Base-by-base conservation (phyloP, 1,284 basidiomycete species). In the Leccinum pallidistipes region DNA sequence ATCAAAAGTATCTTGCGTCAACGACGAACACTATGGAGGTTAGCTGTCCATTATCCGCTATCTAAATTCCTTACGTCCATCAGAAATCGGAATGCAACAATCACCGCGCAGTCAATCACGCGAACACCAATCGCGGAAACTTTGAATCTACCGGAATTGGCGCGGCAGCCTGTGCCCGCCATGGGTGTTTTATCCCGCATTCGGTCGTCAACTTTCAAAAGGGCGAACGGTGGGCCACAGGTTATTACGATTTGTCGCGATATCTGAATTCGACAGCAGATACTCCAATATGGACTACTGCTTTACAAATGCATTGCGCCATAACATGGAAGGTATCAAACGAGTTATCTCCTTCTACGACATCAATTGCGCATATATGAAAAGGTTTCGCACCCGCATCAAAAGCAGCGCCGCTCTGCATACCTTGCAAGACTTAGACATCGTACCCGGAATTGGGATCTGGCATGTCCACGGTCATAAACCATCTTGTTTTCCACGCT, bases 231-330 rank as follows among this genome's bases (percentile, higher is more conserved):
- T 66, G 18, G 0, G 40, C 14, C 5, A 16, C 9, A 16, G 5
- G 5, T 8, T 27, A 16, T 6, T 16, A 12, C 9, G 8, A 31
- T 31, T 21, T 21, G 21, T 21, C 21, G 21, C 21, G 2, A 1
- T 40, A 12, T 6, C 38, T 40, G 38, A 14, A 16, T 40, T 40
- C 11, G 1, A 16, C 11, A 68, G 65, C 9, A 40, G 38, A 40
- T 63, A 68, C 21, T 31, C 29, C 0, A 69, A 71, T 43, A 69
- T 71, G 59, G 67, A 70, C 29, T 71, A 65, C 14, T 50, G 57
- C 0, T 18, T 70, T 21, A 7, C 58, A 3, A 21, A 64, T 14
- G 62, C 65, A 5, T n/a, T 67, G 1, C 3, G 3, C 0, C 49
- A 64, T 11, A 62, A 57, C 1, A 56, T 61, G 36, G 9, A 8